Evolutionary conservation across 345 rosid species (phyloP).

Genomic region (Cardamine resedifolia): DNA sequence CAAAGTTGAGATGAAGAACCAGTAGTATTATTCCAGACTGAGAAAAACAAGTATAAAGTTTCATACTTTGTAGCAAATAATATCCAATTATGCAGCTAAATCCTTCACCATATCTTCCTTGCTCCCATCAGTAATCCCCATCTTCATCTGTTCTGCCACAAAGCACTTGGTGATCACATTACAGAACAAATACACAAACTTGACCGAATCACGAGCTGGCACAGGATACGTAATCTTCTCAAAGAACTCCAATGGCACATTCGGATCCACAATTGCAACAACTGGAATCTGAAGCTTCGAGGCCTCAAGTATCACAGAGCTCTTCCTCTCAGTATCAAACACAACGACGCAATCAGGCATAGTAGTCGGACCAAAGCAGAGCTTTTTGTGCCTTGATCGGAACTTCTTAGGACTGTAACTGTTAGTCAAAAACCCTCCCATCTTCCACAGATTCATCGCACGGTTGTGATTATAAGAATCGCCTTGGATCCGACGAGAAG

Average conservation of each 20-base stretch:
- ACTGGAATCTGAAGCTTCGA: conserved; percentile 78
- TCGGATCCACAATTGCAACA: conserved; percentile 85
- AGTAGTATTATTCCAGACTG: conserved; percentile 24
- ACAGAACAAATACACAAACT: conserved; percentile 92
- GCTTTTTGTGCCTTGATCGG: conserved; percentile 80
- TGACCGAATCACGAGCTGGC: conserved; percentile 88
- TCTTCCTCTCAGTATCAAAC: conserved; percentile 81
- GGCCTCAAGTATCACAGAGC: conserved; percentile 82
- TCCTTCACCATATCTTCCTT: conserved; percentile 19
- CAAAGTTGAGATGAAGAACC: not conserved
- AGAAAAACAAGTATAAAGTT: conserved; percentile 10
- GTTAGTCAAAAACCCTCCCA: conserved; percentile 87
- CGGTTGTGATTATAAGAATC: conserved; percentile 56
- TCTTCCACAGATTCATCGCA: conserved; percentile 60
- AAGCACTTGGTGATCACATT: conserved; percentile 90
- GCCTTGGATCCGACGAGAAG: conserved; percentile 67
- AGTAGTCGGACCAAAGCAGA: conserved; percentile 75
- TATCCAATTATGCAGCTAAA: conserved; percentile 15
- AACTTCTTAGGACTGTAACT: conserved; percentile 93
- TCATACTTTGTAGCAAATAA: conserved; percentile 6
- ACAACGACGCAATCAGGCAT: conserved; percentile 92
- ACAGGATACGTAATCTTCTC: conserved; percentile 82
- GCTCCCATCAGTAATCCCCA: conserved; percentile 24
- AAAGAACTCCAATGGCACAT: conserved; percentile 73
- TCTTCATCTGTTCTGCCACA: conserved; percentile 72